Base-by-base conservation (phyloP, 2,329 filamentous ascomycete species). In the Phaeosphaeria sp. region DNA sequence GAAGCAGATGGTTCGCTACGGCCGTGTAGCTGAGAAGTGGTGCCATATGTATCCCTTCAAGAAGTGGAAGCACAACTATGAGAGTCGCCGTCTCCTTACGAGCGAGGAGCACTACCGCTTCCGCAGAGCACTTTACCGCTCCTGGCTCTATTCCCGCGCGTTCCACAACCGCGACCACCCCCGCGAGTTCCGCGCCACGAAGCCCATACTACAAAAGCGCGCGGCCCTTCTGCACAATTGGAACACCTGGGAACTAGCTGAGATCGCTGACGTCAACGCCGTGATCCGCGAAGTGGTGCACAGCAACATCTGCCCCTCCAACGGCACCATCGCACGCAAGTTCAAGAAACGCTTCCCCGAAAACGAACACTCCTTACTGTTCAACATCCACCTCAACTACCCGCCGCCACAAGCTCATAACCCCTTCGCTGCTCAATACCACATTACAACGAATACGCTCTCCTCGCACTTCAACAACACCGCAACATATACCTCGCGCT, bases 1-100 rank as follows among this genome's bases (percentile, higher is more conserved):
- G 39, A 78, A 81, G 58, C 85, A 88, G 62, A 78, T 87, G 44
- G 74, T 87, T 22, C 76, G 79, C 44, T 77, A 84, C 18, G 86
- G 86, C 43, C 78, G 79, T 15, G 77, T 86, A 1, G 86, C 86
- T 4, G 80, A 81, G 66, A 82, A 82, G 64, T 88, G 85, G 82
- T 83, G 84, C 66, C 78, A 80, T n/a, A 80, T 88, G n/a, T 89
- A 87, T 65, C 85, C 85, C 0, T 80, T 84, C 68, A 86, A 87
- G 74, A 87, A 87, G 70, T 89, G 86, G 86, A 87, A 86, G 65
- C 68, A 77, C 55, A 81, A 86, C 63, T 87, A 79, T 60, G 82
- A 83, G 55, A 77, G 82, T 55, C 82, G 86, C 9, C 83, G 86
- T 9, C 78, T 84, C 2, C 74, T 89, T 48, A 81, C 78, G 0